Conservation (phyloP, 1,139 yeast species). For the Saccharomyces hybrid region DNA sequence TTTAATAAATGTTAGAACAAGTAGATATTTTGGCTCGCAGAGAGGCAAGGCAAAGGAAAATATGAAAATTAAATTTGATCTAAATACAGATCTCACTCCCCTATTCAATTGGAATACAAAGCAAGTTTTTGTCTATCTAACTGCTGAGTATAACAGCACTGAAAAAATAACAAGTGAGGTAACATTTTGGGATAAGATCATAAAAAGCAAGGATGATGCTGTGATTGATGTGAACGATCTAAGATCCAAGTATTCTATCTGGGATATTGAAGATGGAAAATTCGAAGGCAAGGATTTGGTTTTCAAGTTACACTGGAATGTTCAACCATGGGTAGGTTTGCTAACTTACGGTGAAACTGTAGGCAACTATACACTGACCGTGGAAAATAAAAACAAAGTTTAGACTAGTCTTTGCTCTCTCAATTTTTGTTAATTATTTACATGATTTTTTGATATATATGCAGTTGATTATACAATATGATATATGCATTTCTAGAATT, state of each 20-base stretch:
- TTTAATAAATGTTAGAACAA: slow-evolving; percentile 43
- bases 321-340: slow-evolving; percentile 87
- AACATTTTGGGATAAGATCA: slow-evolving; percentile 86
- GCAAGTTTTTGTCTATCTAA: slow-evolving; percentile 81
- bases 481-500: neutral
- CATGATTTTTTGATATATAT: neutral
- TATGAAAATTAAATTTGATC: slow-evolving; percentile 61
- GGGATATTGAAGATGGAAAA: slow-evolving; percentile 65
- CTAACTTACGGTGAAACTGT: slow-evolving; percentile 59
- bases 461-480: neutral
- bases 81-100: slow-evolving; percentile 60
- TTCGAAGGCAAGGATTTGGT: slow-evolving; percentile 63
- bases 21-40: slow-evolving; percentile 67
- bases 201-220: slow-evolving; percentile 54
- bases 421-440: neutral
- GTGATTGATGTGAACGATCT: slow-evolving; percentile 43
- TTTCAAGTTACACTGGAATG: slow-evolving; percentile 76
- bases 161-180: slow-evolving; percentile 50
- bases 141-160: slow-evolving; percentile 61
- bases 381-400: neutral
- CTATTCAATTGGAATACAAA: slow-evolving; percentile 96
- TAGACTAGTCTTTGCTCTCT: neutral
- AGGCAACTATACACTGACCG: slow-evolving; percentile 18
- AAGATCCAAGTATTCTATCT: slow-evolving; percentile 73
- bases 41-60: slow-evolving; percentile 75